phyloP scores from a whole-genome alignment of 2,329 filamentous ascomycete species.

The Colletotrichum orbiculare region DNA sequence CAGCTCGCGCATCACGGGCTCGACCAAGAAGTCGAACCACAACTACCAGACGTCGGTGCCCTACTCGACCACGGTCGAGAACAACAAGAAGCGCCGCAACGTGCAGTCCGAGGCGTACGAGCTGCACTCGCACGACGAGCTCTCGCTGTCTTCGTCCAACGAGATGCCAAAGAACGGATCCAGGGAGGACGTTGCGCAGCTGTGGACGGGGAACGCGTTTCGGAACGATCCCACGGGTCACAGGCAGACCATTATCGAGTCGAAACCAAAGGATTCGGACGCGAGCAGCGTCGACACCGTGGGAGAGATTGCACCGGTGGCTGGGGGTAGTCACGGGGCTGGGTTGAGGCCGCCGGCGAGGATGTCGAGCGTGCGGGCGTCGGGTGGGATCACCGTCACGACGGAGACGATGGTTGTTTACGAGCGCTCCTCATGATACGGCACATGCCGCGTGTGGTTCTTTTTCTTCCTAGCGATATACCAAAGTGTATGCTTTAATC shows the following conservation, averaged over 20 bases:
- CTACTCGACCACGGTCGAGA: constrained; percentile 25
- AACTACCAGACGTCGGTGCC: constrained; percentile 16
- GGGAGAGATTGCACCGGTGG: neutral
- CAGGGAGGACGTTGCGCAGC: constrained; percentile 21
- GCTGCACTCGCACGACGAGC: constrained; percentile 28
- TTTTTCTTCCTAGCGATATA: neutral
- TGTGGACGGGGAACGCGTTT: constrained; percentile 31
- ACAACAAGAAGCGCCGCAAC: constrained; percentile 34
- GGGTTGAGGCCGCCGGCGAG: neutral
- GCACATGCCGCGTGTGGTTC: neutral
- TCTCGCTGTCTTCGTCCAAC: constrained; percentile 14
- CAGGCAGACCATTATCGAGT: constrained; percentile 12
- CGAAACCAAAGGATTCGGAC: neutral
- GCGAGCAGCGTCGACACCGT: neutral
- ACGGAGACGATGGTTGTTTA: constrained; percentile 32
- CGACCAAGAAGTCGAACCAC: constrained; percentile 2
- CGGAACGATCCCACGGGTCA: constrained; percentile 2
- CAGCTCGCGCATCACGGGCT: constrained; percentile 16
- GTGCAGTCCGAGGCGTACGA: constrained; percentile 35
- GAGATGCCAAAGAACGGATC: constrained; percentile 1
- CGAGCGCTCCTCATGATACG: constrained; percentile 1
- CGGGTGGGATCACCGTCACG: constrained; percentile 18
- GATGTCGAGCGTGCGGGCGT: constrained; percentile 5
- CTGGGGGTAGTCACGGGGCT: neutral
- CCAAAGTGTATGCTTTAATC: neutral